These are phyloP conservation scores for Inonotus hispidus DNA, from an alignment of 1,284 basidiomycete genomes.

Conservation along the genomic window DNA sequence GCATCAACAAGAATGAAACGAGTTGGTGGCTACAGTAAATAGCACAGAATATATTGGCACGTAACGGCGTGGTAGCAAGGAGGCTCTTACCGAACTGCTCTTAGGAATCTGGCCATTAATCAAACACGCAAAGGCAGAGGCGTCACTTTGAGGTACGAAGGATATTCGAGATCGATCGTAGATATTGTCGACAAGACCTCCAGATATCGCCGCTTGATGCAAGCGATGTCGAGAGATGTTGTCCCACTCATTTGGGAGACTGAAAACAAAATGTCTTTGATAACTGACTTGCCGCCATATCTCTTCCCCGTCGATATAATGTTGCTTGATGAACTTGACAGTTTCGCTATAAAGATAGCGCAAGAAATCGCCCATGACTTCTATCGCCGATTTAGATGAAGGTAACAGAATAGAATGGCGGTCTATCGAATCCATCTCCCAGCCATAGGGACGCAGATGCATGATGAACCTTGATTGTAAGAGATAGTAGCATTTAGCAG, in stretches of 20 bases:
- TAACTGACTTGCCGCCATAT: constrained; percentile 53
- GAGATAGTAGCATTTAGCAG: background rate
- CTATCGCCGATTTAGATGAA: constrained; percentile 51
- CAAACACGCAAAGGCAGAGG: constrained; percentile 75
- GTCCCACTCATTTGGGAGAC: constrained; percentile 78
- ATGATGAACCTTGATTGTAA: constrained; percentile 62
- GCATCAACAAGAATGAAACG: constrained; percentile 77
- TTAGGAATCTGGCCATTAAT: constrained; percentile 69
- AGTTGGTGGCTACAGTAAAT: constrained; percentile 40
- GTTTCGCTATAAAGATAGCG: constrained; percentile 68
- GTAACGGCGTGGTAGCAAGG: constrained; percentile 41
- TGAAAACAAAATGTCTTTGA: constrained; percentile 63
- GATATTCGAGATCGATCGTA: constrained; percentile 61
- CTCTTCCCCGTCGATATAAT: constrained; percentile 58
- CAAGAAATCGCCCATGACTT: constrained; percentile 74
- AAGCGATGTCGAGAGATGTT: constrained; percentile 75
- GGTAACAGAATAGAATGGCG: constrained; percentile 65
- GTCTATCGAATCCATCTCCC: constrained; percentile 74
- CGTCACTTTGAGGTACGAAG: constrained; percentile 76
- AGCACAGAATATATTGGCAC: background rate
- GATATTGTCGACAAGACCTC: constrained; percentile 60
- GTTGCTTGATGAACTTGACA: constrained; percentile 64
- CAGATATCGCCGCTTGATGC: constrained; percentile 62
- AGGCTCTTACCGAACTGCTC: constrained; percentile 61
- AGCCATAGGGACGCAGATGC: constrained; percentile 62